Conservation (phyloP, 148 eudicot species). For the Rhododendron williamsianum region DNA sequence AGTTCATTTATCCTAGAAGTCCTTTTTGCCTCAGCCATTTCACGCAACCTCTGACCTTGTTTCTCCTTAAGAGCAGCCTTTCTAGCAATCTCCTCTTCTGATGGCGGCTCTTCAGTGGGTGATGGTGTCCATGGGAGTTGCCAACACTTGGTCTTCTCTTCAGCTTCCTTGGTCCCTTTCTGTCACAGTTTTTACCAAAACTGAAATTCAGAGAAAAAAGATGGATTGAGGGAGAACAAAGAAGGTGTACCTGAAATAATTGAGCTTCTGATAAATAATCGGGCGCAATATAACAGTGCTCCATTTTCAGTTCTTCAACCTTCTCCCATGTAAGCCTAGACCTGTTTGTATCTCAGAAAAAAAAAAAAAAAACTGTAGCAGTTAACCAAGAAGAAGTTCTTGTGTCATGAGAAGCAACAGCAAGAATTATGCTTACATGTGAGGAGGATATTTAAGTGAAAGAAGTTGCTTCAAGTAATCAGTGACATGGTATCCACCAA, state of each 20-base stretch:
- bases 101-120: slow-evolving; percentile 79
- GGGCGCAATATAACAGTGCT: slow-evolving; percentile 78
- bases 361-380: not conserved
- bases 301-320: slow-evolving; percentile 98
- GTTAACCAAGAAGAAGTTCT: not conserved
- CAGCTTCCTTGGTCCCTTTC: slow-evolving; percentile 81
- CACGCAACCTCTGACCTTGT: slow-evolving; percentile 85
- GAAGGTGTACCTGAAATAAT: slow-evolving; percentile 63
- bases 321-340: slow-evolving; percentile 92
- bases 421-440: slow-evolving; percentile 54
- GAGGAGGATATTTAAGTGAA: slow-evolving; percentile 88
- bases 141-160: slow-evolving; percentile 85
- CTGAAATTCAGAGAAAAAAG: slow-evolving; percentile 15
- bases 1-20: slow-evolving; percentile 70
- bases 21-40: slow-evolving; percentile 95
- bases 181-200: slow-evolving; percentile 23
- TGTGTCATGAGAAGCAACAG: not conserved
- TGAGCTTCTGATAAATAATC: slow-evolving; percentile 80
- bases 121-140: slow-evolving; percentile 90
- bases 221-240: not conserved
- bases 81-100: slow-evolving; percentile 86
- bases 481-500: slow-evolving; percentile 97
- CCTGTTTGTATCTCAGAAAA: slow-evolving; percentile 23
- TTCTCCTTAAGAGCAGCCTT: slow-evolving; percentile 92
- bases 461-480: slow-evolving; percentile 96